Evolutionary conservation across 1,284 basidiomycete species (phyloP).

Genomic region (Cutaneotrichosporon spelunceum): DNA sequence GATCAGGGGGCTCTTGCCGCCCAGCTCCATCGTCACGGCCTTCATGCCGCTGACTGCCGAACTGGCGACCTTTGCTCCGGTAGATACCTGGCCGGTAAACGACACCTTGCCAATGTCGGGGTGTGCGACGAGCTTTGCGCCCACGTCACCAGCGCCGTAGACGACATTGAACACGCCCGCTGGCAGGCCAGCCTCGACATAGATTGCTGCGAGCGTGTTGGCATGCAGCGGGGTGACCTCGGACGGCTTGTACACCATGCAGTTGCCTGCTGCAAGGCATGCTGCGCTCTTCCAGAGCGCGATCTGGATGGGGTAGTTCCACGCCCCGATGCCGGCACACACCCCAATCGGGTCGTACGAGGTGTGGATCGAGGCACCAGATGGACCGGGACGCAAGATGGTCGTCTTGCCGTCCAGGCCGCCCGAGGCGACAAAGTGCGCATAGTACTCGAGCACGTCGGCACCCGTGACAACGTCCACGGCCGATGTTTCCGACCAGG

Average conservation of each 20-base stretch:
- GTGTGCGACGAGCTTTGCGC: slow-evolving; percentile 21
- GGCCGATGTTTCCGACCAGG: slow-evolving; percentile 20
- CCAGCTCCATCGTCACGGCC: slow-evolving; percentile 25
- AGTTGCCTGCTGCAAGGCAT: slow-evolving; percentile 23
- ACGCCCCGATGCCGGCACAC: slow-evolving; percentile 28
- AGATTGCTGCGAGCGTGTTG: slow-evolving; percentile 21
- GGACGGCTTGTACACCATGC: slow-evolving; percentile 26
- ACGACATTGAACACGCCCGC: slow-evolving; percentile 24
- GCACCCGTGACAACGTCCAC: slow-evolving; percentile 22
- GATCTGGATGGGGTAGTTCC: slow-evolving; percentile 30
- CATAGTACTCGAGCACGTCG: slow-evolving; percentile 26
- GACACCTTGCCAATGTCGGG: slow-evolving; percentile 22
- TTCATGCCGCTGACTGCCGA: slow-evolving; percentile 21
- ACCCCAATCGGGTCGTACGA: slow-evolving; percentile 26
- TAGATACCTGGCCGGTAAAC: slow-evolving; percentile 24
- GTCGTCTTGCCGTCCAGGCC: slow-evolving; percentile 24
- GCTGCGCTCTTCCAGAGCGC: slow-evolving; percentile 25
- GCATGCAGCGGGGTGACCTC: slow-evolving; percentile 24
- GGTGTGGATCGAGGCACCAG: slow-evolving; percentile 18
- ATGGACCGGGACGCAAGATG: slow-evolving; percentile 12
- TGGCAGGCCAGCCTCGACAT: slow-evolving; percentile 21
- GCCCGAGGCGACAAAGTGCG: slow-evolving; percentile 19
- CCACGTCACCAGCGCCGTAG: slow-evolving; percentile 19
- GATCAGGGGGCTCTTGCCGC: slow-evolving; percentile 23
- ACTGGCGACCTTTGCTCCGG: slow-evolving; percentile 18